A percentile compares a stretch with the other conserved stretches of the same genome.
Conservation (phyloP, 176 grass and related monocot genomes). For the Bonia amplexicaulis region DNA sequence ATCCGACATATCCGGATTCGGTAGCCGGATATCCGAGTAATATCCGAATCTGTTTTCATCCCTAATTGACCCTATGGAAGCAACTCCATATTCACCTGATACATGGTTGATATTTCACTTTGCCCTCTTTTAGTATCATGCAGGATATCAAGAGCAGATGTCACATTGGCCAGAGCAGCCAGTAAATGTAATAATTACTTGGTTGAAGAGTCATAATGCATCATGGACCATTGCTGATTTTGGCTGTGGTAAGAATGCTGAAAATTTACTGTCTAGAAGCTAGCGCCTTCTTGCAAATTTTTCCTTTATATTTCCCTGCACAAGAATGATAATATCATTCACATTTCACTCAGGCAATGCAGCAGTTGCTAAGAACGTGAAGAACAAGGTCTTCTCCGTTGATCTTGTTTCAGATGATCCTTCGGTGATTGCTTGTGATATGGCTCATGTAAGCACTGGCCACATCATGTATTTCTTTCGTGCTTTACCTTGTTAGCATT, state of each 20-base stretch:
- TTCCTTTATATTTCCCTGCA: conserved; percentile 21
- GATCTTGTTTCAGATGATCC: conserved; percentile 88
- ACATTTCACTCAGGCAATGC: conserved; percentile 56
- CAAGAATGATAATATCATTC: neutral
- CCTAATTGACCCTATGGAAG: neutral
- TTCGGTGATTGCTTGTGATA: conserved; percentile 75
- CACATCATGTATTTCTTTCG: neutral
- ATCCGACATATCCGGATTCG: no score
- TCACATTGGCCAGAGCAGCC: conserved; percentile 87
- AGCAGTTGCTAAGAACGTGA: conserved; percentile 74
- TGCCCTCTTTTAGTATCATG: conserved; percentile 69
- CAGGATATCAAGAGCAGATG: conserved; percentile 98
- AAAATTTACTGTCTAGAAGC: neutral
- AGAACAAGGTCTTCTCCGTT: conserved; percentile 97
- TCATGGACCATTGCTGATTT: conserved; percentile 92
- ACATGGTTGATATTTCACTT: conserved; percentile 2
- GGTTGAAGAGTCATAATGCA: conserved; percentile 65
- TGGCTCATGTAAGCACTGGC: conserved; percentile 81
- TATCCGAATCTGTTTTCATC: no score
- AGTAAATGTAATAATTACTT: conserved; percentile 78
- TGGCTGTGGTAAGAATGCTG: conserved; percentile 75
- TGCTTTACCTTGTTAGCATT: neutral
- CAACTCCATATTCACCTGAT: neutral
- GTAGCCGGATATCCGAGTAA: no score
- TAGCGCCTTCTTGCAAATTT: neutral